Evolutionary conservation across 1,284 basidiomycete genomes (phyloP), one percentile per base, ranked within the genome.

Genomic region (Ceratobasidium sp.): DNA sequence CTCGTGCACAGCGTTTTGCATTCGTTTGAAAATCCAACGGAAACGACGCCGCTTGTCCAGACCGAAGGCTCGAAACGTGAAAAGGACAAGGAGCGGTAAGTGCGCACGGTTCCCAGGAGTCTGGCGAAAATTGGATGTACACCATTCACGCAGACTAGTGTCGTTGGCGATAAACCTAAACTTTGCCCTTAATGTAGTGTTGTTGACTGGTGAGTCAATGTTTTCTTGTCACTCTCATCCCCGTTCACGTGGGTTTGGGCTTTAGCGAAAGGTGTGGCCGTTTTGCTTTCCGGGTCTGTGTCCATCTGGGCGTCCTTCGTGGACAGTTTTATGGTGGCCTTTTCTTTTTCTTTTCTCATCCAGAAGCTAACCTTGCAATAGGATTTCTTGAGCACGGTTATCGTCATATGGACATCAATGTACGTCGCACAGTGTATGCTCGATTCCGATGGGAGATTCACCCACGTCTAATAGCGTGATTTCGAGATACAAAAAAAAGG

Each of bases 301-400:
- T 69, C 65, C 32, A 69, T 57, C n/a, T 69, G 65, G 65, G 65
- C 65, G 1, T 69, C 65, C 21, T 69, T 69, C 23, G 65, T 69
- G 21, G 65, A 69, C 28, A 69, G 65, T 23, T 69, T 69, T 26
- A 69, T 69, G 65, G 65, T 69, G 34, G 9, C 14, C n/a, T 14
- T 8, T 14, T 18, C 10, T 9, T 23, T 3, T 23, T 16, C 3
- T 57, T 32, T 28, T 41, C 28, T 10, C 14, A n/a, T 6, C 14
- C 23, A 8, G 16, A 14, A 2, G 12, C 65, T 57, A 1, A 69
- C 3, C 6, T 16, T 6, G 16, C 16, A 18, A 16, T 28, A 69
- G 65, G 65, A 69, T 28, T 69, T 69, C 34, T 45, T 69, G 65
- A 69, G 65, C 28, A 69, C 52, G 2, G 65, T 57, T 32, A 69